These are phyloP conservation scores for Ogataea trehalophila DNA, from an alignment of 805 yeast species.

Conservation along the genomic window DNA sequence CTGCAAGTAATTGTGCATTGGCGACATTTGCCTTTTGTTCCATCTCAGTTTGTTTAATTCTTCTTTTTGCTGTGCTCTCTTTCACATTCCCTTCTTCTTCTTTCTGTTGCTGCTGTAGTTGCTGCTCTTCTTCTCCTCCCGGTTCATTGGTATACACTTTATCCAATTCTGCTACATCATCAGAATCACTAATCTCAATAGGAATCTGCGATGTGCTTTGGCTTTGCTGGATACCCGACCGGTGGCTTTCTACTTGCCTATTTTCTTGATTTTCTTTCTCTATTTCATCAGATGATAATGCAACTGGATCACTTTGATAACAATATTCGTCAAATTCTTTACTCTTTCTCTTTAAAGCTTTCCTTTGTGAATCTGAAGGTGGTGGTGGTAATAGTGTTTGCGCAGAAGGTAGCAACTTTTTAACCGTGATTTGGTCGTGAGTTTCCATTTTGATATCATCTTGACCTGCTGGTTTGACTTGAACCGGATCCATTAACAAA, in stretches of 20 bases:
- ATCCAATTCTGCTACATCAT: background rate
- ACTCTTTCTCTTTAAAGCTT: background rate
- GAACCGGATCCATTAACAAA: no score
- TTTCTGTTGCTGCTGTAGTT: background rate
- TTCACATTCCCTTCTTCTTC: background rate
- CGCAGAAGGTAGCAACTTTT: no score
- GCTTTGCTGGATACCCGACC: background rate
- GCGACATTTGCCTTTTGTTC: background rate
- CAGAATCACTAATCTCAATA: background rate
- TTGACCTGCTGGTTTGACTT: no score
- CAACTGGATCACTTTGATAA: constrained; percentile 2
- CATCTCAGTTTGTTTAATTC: background rate
- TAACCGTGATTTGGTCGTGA: no score
- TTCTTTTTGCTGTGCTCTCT: background rate
- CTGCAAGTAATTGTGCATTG: background rate
- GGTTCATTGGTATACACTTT: background rate
- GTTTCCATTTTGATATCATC: no score
- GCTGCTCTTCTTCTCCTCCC: background rate
- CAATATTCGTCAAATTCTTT: background rate
- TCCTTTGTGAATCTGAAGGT: background rate
- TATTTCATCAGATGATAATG: constrained; percentile 8
- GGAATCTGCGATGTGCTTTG: background rate
- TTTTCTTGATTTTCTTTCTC: constrained; percentile 5
- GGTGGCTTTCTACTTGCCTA: background rate
- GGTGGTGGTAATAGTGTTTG: background rate